Base-by-base conservation (phyloP, 306 rosid species). In the Glycine tomentella region DNA sequence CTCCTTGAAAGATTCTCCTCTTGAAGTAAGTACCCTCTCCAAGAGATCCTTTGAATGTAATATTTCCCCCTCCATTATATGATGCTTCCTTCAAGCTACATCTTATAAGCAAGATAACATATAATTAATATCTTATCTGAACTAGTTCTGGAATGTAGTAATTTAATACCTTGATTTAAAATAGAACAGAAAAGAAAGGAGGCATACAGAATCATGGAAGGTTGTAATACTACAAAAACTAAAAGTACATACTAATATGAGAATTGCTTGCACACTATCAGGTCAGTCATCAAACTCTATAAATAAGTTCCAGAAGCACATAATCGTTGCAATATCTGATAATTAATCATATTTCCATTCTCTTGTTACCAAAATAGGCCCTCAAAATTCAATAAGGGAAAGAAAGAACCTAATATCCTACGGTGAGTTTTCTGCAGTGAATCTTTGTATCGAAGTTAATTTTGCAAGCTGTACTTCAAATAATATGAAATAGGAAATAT, bases 11-110 rank as follows among this genome's bases (percentile, higher is more conserved):
- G 72, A 66, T 40, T 40, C 33, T 40, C 13, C 7, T 66, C 51
- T 40, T 66, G 52, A 66, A 66, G 3, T 66, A 8, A 42, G 52
- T 2, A 40, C 2, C 51, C 14, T 15, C 42, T 42, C 15, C 72
- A 40, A 66, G 72, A 38, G 52, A 66, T 66, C 72, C 72, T 66
- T 42, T 40, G 72, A 66, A 66, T 66, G 51, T 66, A 66, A 66
- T 42, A 42, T 42, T 66, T 42, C 52, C 72, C 33, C 72, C 72
- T 42, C 72, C 50, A 66, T 14, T 40, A 42, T 66, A 40, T 40
- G 72, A 66, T 66, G 50, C 14, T 42, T 66, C 51, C n/a, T 66
- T 66, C 72, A 66, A 42, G 72, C 72, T 66, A 15, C 51, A 66
- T 14, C 42, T 31, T 31, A 66, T 15, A 42, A n/a, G 31, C 51